phyloP scores from a whole-genome alignment of 2,329 filamentous ascomycete genomes.

The Triangularia setosa region DNA sequence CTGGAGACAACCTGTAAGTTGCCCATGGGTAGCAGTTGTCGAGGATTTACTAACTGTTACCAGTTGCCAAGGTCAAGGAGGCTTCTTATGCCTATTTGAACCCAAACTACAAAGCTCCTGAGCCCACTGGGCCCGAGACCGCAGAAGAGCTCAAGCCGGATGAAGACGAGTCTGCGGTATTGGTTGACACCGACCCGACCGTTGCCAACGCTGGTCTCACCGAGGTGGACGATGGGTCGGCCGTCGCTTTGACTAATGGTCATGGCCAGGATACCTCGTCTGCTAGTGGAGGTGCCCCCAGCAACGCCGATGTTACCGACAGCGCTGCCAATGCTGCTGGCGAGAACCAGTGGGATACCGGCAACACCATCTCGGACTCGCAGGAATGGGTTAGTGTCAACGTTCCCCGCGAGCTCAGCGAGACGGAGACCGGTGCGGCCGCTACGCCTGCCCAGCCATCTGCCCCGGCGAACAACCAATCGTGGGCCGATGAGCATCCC shows the following conservation, averaged over 20 bases:
- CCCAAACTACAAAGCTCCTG: conserved; percentile 18
- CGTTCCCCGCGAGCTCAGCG: conserved; percentile 66
- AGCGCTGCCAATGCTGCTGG: conserved; percentile 57
- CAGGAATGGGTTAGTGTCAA: conserved; percentile 71
- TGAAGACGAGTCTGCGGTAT: conserved; percentile 28
- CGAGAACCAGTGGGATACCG: conserved; percentile 61
- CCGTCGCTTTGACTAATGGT: conserved; percentile 41
- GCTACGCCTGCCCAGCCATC: conserved; percentile 54
- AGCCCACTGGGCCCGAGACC: conserved; percentile 27
- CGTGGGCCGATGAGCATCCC: conserved; percentile 79
- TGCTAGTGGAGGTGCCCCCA: conserved; percentile 36
- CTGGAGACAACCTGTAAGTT: conserved; percentile 66
- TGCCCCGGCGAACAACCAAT: conserved; percentile 53
- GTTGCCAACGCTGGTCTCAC: conserved; percentile 63
- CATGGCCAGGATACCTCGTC: conserved; percentile 37
- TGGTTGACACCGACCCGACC: conserved; percentile 58
- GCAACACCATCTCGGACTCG: conserved; percentile 43
- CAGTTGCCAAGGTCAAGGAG: conserved; percentile 58
- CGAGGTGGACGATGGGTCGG: conserved; percentile 55
- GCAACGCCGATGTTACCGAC: conserved; percentile 50
- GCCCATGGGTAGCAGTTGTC: background rate
- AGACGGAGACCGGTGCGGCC: conserved; percentile 64
- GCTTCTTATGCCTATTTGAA: conserved; percentile 51
- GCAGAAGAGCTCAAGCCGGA: conserved; percentile 27
- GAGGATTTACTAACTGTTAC: conserved; percentile 21